Percentiles rank a stretch among this genome's conserved stretches.
phyloP scores from a whole-genome alignment of 805 yeast species.

The Metschnikowia lunata region DNA sequence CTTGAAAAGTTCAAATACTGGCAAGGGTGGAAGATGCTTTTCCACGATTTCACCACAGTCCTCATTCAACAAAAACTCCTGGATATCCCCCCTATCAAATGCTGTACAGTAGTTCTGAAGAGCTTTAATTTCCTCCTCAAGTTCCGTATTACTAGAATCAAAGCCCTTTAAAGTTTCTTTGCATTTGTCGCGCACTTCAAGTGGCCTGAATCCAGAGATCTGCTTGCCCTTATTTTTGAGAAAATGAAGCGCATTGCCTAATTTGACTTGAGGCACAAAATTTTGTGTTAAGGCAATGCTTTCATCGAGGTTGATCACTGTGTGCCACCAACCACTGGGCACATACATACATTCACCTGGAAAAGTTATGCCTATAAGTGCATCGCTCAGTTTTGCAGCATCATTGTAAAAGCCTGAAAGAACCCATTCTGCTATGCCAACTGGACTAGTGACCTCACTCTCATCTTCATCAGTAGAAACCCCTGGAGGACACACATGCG shows the following conservation, averaged over 20 bases:
- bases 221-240: slow-evolving; percentile 65
- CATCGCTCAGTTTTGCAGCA: slow-evolving; percentile 49
- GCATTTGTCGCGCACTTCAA: slow-evolving; percentile 40
- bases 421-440: slow-evolving; percentile 93
- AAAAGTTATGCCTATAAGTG: slow-evolving; percentile 64
- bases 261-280: slow-evolving; percentile 66
- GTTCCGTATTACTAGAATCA: slow-evolving; percentile 1
- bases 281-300: slow-evolving; percentile 87
- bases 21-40: slow-evolving; percentile 39
- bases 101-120: slow-evolving; percentile 26
- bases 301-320: slow-evolving; percentile 80
- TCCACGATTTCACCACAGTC: slow-evolving; percentile 57
- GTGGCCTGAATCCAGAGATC: slow-evolving; percentile 72
- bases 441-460: slow-evolving; percentile 86
- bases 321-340: slow-evolving; percentile 98
- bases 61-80: slow-evolving; percentile 38
- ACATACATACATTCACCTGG: slow-evolving; percentile 85
- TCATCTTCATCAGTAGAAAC: slow-evolving; percentile 72
- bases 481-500: slow-evolving; percentile 75
- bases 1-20: slow-evolving; percentile 59
- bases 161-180: slow-evolving; percentile 17
- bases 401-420: slow-evolving; percentile 76
- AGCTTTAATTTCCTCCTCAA: slow-evolving; percentile 10
- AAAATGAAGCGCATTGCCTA: slow-evolving; percentile 62
- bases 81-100: slow-evolving; percentile 23